Percentiles rank a stretch among this genome's conserved stretches.
phyloP scores from a whole-genome alignment of 2,329 filamentous ascomycete species.

The Tolypocladium guangdongense region DNA sequence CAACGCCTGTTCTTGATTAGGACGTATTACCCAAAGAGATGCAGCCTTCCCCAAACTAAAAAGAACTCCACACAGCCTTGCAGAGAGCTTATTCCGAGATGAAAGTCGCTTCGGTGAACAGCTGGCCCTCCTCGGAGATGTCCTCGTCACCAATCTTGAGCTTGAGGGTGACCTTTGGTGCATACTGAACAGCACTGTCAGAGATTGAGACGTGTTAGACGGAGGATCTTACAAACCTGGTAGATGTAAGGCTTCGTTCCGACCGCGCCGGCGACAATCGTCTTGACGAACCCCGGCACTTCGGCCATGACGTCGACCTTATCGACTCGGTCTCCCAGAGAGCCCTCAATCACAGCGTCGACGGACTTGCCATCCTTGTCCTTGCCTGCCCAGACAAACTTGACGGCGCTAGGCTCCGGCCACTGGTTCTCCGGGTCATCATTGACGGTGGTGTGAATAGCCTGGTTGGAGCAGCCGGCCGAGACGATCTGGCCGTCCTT shows the following conservation, averaged over 20 bases:
- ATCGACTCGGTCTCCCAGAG: slow-evolving; percentile 61
- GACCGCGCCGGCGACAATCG: slow-evolving; percentile 75
- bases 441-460: slow-evolving; percentile 57
- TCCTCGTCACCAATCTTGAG: slow-evolving; percentile 76
- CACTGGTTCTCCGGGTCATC: slow-evolving; percentile 72
- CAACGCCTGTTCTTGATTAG: slow-evolving; percentile 11
- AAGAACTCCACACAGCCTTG: neutral
- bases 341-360: slow-evolving; percentile 57
- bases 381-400: slow-evolving; percentile 69
- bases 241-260: slow-evolving; percentile 98
- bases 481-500: slow-evolving; percentile 72
- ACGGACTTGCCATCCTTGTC: slow-evolving; percentile 65
- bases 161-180: slow-evolving; percentile 62
- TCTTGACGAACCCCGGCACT: slow-evolving; percentile 91
- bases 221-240: slow-evolving; percentile 48
- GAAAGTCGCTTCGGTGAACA: slow-evolving; percentile 93
- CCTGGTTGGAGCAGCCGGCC: slow-evolving; percentile 55
- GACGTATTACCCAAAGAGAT: slow-evolving; percentile 9
- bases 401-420: slow-evolving; percentile 71
- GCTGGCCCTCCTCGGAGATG: slow-evolving; percentile 61
- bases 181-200: slow-evolving; percentile 45
- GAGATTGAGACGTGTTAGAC: neutral
- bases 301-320: slow-evolving; percentile 89
- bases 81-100: slow-evolving; percentile 49
- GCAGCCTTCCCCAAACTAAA: neutral